These are phyloP conservation scores for Senna siamea DNA, from an alignment of 306 rosid species.

Conservation along the genomic window DNA sequence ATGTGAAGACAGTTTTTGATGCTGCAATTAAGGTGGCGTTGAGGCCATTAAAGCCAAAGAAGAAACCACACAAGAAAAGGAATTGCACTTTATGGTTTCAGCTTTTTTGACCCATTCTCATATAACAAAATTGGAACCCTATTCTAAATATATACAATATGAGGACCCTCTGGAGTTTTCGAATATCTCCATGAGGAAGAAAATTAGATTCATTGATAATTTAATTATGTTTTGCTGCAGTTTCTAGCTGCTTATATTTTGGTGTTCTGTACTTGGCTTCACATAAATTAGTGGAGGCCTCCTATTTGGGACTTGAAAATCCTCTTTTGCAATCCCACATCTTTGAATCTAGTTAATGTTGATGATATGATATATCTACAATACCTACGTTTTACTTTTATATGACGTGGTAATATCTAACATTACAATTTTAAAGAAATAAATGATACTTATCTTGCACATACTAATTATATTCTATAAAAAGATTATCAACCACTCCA, in stretches of 20 bases:
- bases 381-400: too few relatives aligned
- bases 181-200: conserved; percentile 4
- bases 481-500: too few relatives aligned
- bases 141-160: conserved; percentile 4
- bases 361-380: too few relatives aligned
- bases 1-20: conserved; percentile 63
- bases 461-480: too few relatives aligned
- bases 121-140: conserved; percentile 27
- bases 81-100: conserved; percentile 43
- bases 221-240: conserved; percentile 36
- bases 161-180: not conserved
- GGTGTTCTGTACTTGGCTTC: not conserved
- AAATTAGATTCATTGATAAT: conserved; percentile 25
- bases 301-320: too few relatives aligned
- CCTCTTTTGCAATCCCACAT: too few relatives aligned
- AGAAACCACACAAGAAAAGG: conserved; percentile 54
- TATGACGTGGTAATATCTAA: too few relatives aligned
- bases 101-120: conserved; percentile 13
- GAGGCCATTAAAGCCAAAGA: conserved; percentile 57
- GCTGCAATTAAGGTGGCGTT: conserved; percentile 57
- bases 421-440: too few relatives aligned
- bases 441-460: too few relatives aligned
- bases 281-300: too few relatives aligned
- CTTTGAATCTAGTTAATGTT: too few relatives aligned
- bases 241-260: not conserved